Base-by-base conservation (phyloP, 805 yeast genomes). In the Priceomyces melissophilus region DNA sequence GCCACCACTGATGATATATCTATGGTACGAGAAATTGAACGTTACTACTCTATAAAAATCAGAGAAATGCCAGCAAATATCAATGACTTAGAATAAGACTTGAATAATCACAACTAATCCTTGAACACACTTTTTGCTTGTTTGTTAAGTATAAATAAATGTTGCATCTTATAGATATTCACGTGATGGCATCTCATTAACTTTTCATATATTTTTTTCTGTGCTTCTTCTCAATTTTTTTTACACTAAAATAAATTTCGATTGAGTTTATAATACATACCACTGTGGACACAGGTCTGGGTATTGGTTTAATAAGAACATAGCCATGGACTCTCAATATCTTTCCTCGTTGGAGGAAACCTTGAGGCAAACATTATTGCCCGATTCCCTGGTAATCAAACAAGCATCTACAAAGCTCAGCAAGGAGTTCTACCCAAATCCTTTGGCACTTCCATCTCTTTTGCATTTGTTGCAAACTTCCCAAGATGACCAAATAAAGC, bases 351-450 rank as follows among this genome's bases (percentile, higher is more conserved):
- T 90, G 61, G 95, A 87, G 68, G 84, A 77, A 54, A 84, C 95
- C 42, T 78, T 93, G 61, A 75, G 75, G 55, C 84, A 82, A 60
- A 84, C 87, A 37, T 76, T 86, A 53, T 80, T 82, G 46, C 95
- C 97, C n/a, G 86, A 84, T 58, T 80, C 87, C 32, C 76, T 76
- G 45, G 82, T 82, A 43, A 83, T 91, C 63, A 90, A 89, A 61
- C 81, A 76, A 47, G 98, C 98, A 31, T 81, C 96, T 2, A 71
- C 74, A 37, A 75, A 79, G 50, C 76, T 93, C 57, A 79, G 83
- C 57, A 73, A 79, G 48, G 89, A 86, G 39, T 82, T 83, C 61
- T 89, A 86, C 68, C 69, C 78, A 43, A 78, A 81, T 53, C 78
- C 87, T 20, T 69, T 76, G 51, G 77, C 91, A 13, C 74, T 91